Percentiles rank a stretch among this genome's conserved stretches.
phyloP scores from a whole-genome alignment of 2,329 filamentous ascomycete species.

The Penicillium sp. region DNA sequence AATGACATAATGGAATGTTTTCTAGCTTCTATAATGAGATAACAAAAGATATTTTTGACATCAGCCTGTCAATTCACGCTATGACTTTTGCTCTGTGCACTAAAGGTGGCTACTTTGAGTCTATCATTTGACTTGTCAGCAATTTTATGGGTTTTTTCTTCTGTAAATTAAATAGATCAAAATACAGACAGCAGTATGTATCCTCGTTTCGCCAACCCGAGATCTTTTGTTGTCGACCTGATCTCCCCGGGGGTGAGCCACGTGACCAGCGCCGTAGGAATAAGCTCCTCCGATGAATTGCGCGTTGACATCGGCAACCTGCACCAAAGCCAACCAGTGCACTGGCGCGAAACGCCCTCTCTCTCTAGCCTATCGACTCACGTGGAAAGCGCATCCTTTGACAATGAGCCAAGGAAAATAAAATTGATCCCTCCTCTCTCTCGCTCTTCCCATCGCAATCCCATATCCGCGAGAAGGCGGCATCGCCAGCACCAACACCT shows the following conservation, averaged over 20 bases:
- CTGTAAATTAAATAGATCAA: too few relatives aligned
- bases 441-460: constrained; percentile 16
- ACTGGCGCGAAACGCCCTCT: constrained; percentile 6
- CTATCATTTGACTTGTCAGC: too few relatives aligned
- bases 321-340: constrained; percentile 8
- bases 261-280: constrained; percentile 13
- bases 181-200: too few relatives aligned
- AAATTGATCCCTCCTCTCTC: constrained; percentile 5
- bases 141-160: too few relatives aligned
- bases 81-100: too few relatives aligned
- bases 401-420: constrained; percentile 27
- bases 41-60: too few relatives aligned
- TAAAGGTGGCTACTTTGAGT: too few relatives aligned
- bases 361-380: constrained; percentile 3
- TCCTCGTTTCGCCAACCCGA: too few relatives aligned
- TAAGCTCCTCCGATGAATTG: constrained; percentile 13
- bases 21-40: too few relatives aligned
- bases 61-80: too few relatives aligned
- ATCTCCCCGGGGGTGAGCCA: neutral
- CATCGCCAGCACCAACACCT: neutral
- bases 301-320: constrained; percentile 11
- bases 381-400: constrained; percentile 9
- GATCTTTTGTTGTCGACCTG: too few relatives aligned
- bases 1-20: too few relatives aligned
- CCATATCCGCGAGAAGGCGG: constrained; percentile 6